phyloP scores from a whole-genome alignment of 2,329 filamentous ascomycete genomes.

The Penicillium sclerotigenum region DNA sequence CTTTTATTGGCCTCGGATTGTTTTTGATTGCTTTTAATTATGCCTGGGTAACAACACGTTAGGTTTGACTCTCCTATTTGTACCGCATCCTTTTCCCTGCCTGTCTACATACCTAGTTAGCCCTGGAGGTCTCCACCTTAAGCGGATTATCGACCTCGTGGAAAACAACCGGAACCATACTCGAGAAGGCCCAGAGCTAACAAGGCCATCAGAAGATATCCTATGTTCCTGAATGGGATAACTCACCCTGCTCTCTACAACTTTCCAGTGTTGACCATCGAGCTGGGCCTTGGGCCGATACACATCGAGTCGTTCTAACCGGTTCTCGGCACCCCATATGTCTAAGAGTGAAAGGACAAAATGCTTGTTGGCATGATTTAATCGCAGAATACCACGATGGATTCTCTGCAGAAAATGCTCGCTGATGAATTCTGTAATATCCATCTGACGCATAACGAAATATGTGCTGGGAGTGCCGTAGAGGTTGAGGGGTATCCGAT shows the following conservation, averaged over 20 bases:
- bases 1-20: not conserved
- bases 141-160: not conserved
- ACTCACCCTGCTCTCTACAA: not conserved
- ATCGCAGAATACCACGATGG: not conserved
- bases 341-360: not conserved
- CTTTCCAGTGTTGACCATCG: not conserved
- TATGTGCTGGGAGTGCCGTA: not conserved
- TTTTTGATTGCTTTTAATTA: not conserved
- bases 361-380: not conserved
- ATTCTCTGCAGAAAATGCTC: not conserved
- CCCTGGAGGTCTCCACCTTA: not conserved
- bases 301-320: not conserved
- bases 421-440: not conserved
- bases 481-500: not conserved
- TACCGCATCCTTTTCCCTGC: not conserved
- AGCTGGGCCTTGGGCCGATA: not conserved
- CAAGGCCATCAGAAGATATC: not conserved
- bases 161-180: not conserved
- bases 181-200: not conserved
- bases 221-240: not conserved
- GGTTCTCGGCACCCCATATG: not conserved
- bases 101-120: not conserved
- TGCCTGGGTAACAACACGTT: not conserved
- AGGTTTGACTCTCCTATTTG: not conserved
- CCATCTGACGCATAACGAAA: not conserved